These are phyloP conservation scores for Arctostaphylos glauca DNA, from an alignment of 148 eudicot genomes.

Conservation along the genomic window DNA sequence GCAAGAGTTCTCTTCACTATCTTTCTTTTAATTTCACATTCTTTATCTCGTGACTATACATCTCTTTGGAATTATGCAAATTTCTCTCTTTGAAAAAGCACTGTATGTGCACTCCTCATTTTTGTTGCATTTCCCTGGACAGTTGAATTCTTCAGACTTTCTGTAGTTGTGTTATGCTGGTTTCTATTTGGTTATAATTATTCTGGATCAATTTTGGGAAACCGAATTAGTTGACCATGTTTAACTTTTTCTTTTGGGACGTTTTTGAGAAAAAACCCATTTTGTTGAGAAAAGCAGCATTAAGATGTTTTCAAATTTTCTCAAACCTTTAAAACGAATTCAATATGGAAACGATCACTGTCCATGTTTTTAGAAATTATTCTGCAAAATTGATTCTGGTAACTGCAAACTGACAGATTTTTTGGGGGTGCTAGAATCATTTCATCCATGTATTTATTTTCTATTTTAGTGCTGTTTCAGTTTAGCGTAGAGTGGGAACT, in stretches of 20 bases:
- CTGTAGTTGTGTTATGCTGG: neutral
- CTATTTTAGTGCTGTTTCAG: neutral
- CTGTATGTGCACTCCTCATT: neutral
- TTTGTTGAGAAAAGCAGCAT: neutral
- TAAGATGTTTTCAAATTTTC: neutral
- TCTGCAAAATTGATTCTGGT: neutral
- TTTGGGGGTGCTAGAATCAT: neutral
- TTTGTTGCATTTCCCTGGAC: constrained; percentile 4
- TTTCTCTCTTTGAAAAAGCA: neutral
- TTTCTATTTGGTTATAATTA: neutral
- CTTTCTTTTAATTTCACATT: neutral
- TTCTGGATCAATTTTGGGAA: neutral
- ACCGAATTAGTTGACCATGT: neutral
- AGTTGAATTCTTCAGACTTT: neutral
- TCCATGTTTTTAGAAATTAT: neutral
- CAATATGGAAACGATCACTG: neutral
- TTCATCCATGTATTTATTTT: neutral
- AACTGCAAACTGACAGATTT: neutral
- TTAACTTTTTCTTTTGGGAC: neutral
- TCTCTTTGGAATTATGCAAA: neutral
- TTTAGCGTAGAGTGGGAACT: constrained; percentile 1
- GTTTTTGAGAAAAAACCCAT: neutral
- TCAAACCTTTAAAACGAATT: neutral
- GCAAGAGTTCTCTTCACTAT: neutral
- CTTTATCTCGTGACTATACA: neutral